phyloP scores from a whole-genome alignment of 768 basidiomycete genomes.

The Rhodocollybia butyracea region DNA sequence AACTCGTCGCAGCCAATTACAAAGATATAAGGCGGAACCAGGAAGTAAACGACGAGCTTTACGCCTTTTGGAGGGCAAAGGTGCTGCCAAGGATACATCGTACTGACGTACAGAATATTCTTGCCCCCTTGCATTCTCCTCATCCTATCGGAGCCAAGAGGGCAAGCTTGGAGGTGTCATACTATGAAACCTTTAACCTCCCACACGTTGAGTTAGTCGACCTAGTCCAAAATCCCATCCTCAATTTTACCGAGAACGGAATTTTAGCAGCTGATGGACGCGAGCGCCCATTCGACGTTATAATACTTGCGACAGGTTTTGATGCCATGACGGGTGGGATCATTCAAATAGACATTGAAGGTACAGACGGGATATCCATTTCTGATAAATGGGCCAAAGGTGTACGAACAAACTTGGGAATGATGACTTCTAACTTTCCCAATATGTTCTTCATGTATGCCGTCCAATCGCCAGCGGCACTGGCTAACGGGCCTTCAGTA shows the following conservation, averaged over 20 bases:
- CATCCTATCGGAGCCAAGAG: constrained; percentile 23
- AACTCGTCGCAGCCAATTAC: constrained; percentile 17
- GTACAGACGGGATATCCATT: constrained; percentile 15
- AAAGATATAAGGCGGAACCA: constrained; percentile 15
- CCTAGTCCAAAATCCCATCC: constrained; percentile 18
- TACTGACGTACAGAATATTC: constrained; percentile 18
- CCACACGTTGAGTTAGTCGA: constrained; percentile 20
- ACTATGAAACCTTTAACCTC: constrained; percentile 21
- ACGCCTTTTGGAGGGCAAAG: constrained; percentile 24
- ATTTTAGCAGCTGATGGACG: constrained; percentile 17
- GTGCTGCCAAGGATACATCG: constrained; percentile 16
- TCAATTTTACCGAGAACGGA: constrained; percentile 17
- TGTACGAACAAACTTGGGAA: constrained; percentile 21
- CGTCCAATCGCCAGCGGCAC: background rate
- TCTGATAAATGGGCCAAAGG: constrained; percentile 20
- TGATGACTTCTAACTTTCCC: constrained; percentile 18
- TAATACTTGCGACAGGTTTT: constrained; percentile 22
- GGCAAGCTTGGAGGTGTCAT: constrained; percentile 17
- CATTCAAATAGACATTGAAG: constrained; percentile 20
- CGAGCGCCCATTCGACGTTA: constrained; percentile 19
- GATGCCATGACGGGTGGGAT: constrained; percentile 22
- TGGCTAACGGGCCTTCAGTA: constrained; percentile 22
- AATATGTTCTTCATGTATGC: constrained; percentile 16
- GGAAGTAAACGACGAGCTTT: constrained; percentile 20
- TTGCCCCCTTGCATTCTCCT: constrained; percentile 19